Evolutionary conservation across 768 basidiomycete species (phyloP).

Genomic region (Peribolospora baueri): DNA sequence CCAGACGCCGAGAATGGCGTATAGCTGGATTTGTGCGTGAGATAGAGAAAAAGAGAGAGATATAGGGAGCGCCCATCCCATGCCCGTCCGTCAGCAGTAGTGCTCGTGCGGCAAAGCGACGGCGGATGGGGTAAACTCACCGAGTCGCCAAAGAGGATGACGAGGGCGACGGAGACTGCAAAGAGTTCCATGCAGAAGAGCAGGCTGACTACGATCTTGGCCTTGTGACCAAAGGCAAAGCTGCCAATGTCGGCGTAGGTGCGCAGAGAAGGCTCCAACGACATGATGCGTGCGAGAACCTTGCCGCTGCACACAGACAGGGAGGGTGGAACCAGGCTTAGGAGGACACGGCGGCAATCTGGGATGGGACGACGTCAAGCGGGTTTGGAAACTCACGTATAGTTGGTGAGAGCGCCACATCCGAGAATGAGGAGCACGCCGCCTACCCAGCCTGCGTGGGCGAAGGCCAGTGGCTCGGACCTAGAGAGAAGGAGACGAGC

Average conservation of each 20-base stretch:
- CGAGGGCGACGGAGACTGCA: constrained; percentile 43
- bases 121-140: constrained; percentile 16
- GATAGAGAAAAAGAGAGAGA: too few species aligned
- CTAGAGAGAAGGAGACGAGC: neutral
- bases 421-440: constrained; percentile 49
- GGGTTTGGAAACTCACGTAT: constrained; percentile 38
- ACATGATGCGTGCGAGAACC: constrained; percentile 51
- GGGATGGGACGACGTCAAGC: too few species aligned
- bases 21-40: too few species aligned
- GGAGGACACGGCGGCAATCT: neutral
- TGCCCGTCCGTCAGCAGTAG: too few species aligned
- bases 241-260: constrained; percentile 77
- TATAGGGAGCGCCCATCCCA: too few species aligned
- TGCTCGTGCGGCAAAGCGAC: too few species aligned
- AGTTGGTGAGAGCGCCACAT: constrained; percentile 60
- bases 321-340: neutral
- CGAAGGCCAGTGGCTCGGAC: constrained; percentile 47
- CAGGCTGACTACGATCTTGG: constrained; percentile 36
- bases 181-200: constrained; percentile 54
- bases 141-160: constrained; percentile 72
- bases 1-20: constrained; percentile 37
- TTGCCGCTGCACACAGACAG: constrained; percentile 38
- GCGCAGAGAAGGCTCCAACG: constrained; percentile 39
- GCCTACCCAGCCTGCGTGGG: constrained; percentile 66
- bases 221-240: constrained; percentile 60